Evolutionary conservation across 257 asterid genomes (phyloP), one percentile per base, ranked within the genome.

Genomic region (Solanum okadae): DNA sequence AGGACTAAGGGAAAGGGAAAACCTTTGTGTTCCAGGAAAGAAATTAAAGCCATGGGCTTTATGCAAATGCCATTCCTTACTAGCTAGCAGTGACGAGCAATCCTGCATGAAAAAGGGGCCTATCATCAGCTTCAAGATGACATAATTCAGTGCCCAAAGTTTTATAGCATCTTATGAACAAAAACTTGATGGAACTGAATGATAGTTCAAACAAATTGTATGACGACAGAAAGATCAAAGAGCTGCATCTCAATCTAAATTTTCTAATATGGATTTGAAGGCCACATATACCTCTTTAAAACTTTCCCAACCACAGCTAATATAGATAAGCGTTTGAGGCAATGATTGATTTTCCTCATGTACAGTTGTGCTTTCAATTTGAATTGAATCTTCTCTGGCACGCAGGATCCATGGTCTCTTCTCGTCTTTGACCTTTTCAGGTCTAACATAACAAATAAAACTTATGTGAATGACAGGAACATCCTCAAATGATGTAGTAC

Each of bases 301-400:
- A 91, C 98, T 95, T 89, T 95, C 96, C 99, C 99, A 96, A 85
- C 99, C 98, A 25, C 98, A 96, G 93, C 99, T 96, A 83, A 95
- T 95, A 71, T 96, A 96, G 79, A 96, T 95, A 29, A 95, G 96
- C 85, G 98, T 95, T 92, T 93, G 92, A 72, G 98, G 99, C 90
- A 93, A 90, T 84, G 93, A 88, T 29, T 34, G 93, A 35, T 87
- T 89, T 87, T 95, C 95, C 83, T 91, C 95, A 89, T 88, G 91
- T 71, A 67, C 89, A 67, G 91, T 75, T 73, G 81, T 87, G 88
- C 87, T 90, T 88, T 90, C 87, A 84, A 84, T 90, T 72, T 90
- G 94, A 90, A 91, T 94, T 71, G 98, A 94, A 86, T 94, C 89
- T 89, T 95, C 98, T 92, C 90, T 93, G 72, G 94, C 96, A 49